Percentiles rank a stretch among this genome's conserved stretches.
Conservation (phyloP, 2,329 filamentous ascomycete species). For the Colletotrichum orbiculare region DNA sequence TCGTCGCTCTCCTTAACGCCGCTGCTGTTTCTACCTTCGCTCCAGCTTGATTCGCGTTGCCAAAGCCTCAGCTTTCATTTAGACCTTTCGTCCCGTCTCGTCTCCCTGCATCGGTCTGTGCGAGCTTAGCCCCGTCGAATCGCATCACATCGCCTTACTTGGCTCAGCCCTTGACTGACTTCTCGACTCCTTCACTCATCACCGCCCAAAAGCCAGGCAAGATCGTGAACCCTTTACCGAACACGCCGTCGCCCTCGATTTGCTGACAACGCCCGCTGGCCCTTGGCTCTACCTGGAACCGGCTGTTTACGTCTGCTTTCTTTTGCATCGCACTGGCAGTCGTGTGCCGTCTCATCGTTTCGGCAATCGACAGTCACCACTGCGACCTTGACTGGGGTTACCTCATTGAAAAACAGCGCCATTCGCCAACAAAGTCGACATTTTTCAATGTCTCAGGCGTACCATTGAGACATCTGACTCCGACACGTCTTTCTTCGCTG, state of each 20-base stretch:
- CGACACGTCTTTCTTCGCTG: slow-evolving; percentile 5
- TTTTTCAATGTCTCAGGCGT: slow-evolving; percentile 33
- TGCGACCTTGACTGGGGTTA: slow-evolving; percentile 3
- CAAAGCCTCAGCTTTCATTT: slow-evolving; percentile 22
- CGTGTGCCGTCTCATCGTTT: slow-evolving; percentile 25
- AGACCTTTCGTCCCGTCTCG: slow-evolving; percentile 30
- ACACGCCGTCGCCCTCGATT: neutral
- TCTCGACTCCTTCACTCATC: neutral
- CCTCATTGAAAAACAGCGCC: slow-evolving; percentile 15
- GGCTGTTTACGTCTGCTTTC: neutral
- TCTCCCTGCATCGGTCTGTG: slow-evolving; percentile 34
- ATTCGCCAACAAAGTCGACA: slow-evolving; percentile 22
- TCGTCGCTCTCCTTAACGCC: neutral
- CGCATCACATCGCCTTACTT: slow-evolving; percentile 14
- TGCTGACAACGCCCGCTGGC: neutral
- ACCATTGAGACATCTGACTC: slow-evolving; percentile 23
- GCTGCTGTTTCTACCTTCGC: slow-evolving; percentile 7
- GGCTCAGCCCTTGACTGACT: slow-evolving; percentile 3
- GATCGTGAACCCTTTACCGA: slow-evolving; percentile 18
- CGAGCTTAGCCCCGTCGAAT: slow-evolving; percentile 20
- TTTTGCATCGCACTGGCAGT: neutral
- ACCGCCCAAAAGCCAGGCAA: slow-evolving; percentile 3
- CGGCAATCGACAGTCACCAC: slow-evolving; percentile 11
- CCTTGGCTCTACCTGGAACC: too few species aligned
- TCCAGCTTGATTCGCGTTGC: slow-evolving; percentile 6